Base-by-base conservation (phyloP, 345 rosid genomes). In the Arabis alpina region DNA sequence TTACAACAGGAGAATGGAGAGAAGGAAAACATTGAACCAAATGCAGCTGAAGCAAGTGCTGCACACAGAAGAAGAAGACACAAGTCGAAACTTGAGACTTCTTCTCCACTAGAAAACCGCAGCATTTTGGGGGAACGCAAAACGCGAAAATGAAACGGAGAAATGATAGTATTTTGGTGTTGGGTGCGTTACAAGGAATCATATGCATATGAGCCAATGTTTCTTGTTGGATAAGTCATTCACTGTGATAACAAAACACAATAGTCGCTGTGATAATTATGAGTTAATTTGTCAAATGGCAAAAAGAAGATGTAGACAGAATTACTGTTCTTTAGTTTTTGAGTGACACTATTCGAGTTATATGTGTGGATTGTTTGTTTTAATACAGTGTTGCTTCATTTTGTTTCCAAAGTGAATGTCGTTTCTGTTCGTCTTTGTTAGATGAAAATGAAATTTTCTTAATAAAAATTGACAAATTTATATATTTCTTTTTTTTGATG, bases 11-110 rank as follows among this genome's bases (percentile, higher is more conserved):
- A 75, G 54, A 48, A 61, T 1, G 64, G 14, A 61, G 74, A 53
- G 53, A 68, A 75, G 62, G 78, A 68, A 75, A 68, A 75, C 54
- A 68, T 8, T 47, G 61, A 65, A 50, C 77, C 67, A 65, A 73
- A 73, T 47, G 27, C 0, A 11, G 32, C 60, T 52, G 75, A 51
- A 42, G 43, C 66, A 56, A 16, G 40, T 39, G 32, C 27, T 34
- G 34, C 36, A 24, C 62, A 19, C 52, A 45, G 23, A 68, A 61
- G 45, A 55, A 55, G 32, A 41, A 68, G 48, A 68, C 8, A 47
- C 60, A 68, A 69, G 47, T 54, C 70, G 0, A 61, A 54, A 68
- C 79, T 48, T 14, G 74, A 62, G 16, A 61, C 43, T 13, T 40
- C 37, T 62, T 30, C 70, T 48, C 62, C 60, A 61, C 14, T 32